Base-by-base conservation (phyloP, 768 basidiomycete species). In the Lentinula guzmanii region DNA sequence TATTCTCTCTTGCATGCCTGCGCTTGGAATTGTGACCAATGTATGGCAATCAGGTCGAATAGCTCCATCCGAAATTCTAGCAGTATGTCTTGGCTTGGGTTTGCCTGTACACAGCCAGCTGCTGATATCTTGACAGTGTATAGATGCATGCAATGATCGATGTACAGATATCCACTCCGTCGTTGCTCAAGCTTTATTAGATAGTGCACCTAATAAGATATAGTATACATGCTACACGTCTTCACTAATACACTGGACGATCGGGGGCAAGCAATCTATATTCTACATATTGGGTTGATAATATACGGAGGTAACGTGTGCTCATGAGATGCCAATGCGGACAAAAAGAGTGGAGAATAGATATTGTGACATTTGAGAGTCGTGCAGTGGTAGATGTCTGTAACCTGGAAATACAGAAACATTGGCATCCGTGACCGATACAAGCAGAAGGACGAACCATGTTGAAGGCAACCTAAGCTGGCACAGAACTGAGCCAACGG, bases 341-440 rank as follows among this genome's bases (percentile, higher is more conserved):
- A 96, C 87, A 68, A 98, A 97, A 16, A 98, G 78, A n/a, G 95
- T 95, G 24, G 95, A 93, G 73, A 95, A 98, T 54, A 98, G 77
- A 68, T 89, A 91, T 68, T 95, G 93, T 42, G 90, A 89, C 48
- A 93, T 84, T 70, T 95, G 89, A 2, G 83, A 75, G 72, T 98
- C 96, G 67, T 94, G 91, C 39, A 98, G 75, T 0, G 96, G 94
- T 5, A 98, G 72, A 73, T 98, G 91, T 7, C 92, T 86, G 70
- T 89, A 98, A 1, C 96, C 95, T 93, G 50, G 4, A 54, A 52
- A 41, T 43, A 57, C n/a, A 10, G 39, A 24, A 45, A 33, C 43
- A 41, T 52, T 34, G 31, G 16, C 28, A 16, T 28, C 48, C 31
- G 9, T 18, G n/a, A 51, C 58, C 53, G 24, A 33, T n/a, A 24